Evolutionary conservation across 1,139 yeast genomes (phyloP).

Genomic region (Kodamaea fungicola): DNA sequence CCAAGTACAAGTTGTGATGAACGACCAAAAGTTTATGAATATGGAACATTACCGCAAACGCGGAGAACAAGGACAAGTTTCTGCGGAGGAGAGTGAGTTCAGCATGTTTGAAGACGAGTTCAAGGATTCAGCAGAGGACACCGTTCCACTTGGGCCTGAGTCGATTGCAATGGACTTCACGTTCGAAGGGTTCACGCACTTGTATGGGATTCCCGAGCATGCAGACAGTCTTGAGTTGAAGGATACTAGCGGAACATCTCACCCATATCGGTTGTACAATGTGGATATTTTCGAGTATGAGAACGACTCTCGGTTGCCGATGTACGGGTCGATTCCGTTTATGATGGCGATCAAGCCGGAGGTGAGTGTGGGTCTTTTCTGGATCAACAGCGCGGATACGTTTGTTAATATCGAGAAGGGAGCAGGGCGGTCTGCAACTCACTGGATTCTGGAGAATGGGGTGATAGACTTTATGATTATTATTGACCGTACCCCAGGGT

Average conservation of each 20-base stretch:
- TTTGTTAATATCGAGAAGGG: conserved; percentile 67
- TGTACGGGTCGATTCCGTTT: conserved; percentile 94
- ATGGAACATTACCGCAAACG: conserved; percentile 69
- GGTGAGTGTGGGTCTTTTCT: conserved; percentile 71
- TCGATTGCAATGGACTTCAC: conserved; percentile 76
- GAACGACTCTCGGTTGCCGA: conserved; percentile 73
- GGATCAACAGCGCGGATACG: conserved; percentile 94
- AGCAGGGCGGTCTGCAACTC: conserved; percentile 42
- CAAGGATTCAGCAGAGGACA: conserved; percentile 57
- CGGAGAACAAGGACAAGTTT: conserved; percentile 35
- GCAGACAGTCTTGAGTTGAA: conserved; percentile 74
- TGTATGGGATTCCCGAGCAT: conserved; percentile 95
- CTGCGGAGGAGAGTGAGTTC: conserved; percentile 54
- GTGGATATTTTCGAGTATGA: conserved; percentile 96
- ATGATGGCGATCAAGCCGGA: conserved; percentile 65
- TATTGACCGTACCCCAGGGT: conserved; percentile 58
- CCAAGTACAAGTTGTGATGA: conserved; percentile 51
- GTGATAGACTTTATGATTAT: conserved; percentile 71
- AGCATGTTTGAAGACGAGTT: conserved; percentile 61
- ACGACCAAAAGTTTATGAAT: conserved; percentile 68
- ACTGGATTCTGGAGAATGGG: conserved; percentile 95
- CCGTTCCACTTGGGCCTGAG: conserved; percentile 83
- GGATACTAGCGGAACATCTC: conserved; percentile 54
- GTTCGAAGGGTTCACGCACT: conserved; percentile 56
- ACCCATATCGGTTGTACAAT: conserved; percentile 82